A percentile compares a stretch with the other conserved stretches of the same genome.
Conservation (phyloP, 2,329 filamentous ascomycete species). For the Fusarium austroafricanum region DNA sequence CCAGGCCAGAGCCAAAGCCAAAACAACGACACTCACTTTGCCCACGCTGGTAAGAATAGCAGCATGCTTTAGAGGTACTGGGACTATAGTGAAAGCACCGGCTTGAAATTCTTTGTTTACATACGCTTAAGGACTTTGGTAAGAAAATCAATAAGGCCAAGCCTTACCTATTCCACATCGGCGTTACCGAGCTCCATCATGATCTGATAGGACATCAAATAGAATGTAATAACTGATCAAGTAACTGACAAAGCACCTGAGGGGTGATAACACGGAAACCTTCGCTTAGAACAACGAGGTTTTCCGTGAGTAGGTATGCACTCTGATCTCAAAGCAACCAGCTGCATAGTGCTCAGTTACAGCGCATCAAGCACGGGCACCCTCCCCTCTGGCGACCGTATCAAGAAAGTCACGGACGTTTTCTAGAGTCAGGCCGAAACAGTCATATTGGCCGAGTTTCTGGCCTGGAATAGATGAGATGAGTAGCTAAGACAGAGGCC, state of each 20-base stretch:
- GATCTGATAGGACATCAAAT: slow-evolving; percentile 22
- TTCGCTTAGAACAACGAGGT: not conserved
- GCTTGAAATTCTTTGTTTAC: slow-evolving; percentile 6
- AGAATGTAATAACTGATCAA: slow-evolving; percentile 2
- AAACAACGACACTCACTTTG: not conserved
- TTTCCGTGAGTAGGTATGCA: slow-evolving; percentile 5
- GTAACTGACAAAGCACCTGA: slow-evolving; percentile 12
- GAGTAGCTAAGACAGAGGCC: not conserved
- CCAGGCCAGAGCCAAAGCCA: not conserved
- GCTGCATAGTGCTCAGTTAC: slow-evolving; percentile 29
- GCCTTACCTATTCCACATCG: slow-evolving; percentile 16
- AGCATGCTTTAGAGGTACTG: not conserved
- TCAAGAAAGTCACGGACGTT: slow-evolving; percentile 3
- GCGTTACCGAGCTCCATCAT: slow-evolving; percentile 24
- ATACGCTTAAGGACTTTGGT: not conserved
- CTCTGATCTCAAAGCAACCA: slow-evolving; percentile 18
- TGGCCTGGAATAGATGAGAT: not conserved
- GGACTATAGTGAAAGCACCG: not conserved
- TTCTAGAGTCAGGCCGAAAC: slow-evolving; percentile 3
- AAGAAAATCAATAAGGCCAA: slow-evolving; percentile 37
- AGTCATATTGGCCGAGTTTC: slow-evolving; percentile 14
- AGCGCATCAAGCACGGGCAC: slow-evolving; percentile 18
- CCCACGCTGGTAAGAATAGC: not conserved
- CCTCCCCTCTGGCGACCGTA: not conserved
- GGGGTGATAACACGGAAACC: not conserved